A percentile compares a stretch with the other conserved stretches of the same genome.
Conservation (phyloP, 2,329 filamentous ascomycete genomes). For the Cephalotrichum gorgonifer region DNA sequence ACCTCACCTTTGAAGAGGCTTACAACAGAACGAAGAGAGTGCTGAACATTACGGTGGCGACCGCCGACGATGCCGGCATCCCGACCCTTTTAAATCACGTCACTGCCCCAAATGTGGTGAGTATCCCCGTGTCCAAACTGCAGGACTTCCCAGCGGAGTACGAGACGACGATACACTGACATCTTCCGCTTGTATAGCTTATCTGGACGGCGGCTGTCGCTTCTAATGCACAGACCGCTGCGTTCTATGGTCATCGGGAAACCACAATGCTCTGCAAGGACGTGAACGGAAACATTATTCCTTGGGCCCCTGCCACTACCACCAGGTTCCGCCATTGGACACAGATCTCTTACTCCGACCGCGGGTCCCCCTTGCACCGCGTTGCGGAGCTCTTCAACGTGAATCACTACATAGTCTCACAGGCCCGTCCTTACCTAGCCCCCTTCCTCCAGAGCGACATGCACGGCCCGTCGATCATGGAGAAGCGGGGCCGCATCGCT, state of each 20-base stretch:
- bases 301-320: slow-evolving; percentile 55
- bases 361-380: slow-evolving; percentile 54
- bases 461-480: slow-evolving; percentile 59
- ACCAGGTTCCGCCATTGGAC: slow-evolving; percentile 59
- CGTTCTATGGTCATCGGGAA: slow-evolving; percentile 54
- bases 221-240: slow-evolving; percentile 57
- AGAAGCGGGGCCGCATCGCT: slow-evolving; percentile 46
- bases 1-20: slow-evolving; percentile 88
- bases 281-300: slow-evolving; percentile 58
- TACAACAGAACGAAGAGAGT: slow-evolving; percentile 77
- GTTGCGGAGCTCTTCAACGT: slow-evolving; percentile 82
- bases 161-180: neutral
- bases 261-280: slow-evolving; percentile 68
- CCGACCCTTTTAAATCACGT: slow-evolving; percentile 85
- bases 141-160: no score
- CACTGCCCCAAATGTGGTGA: slow-evolving; percentile 82
- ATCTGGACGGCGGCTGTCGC: slow-evolving; percentile 73
- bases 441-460: slow-evolving; percentile 76
- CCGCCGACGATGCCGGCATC: slow-evolving; percentile 61
- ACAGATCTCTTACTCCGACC: slow-evolving; percentile 53
- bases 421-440: slow-evolving; percentile 80
- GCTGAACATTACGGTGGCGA: slow-evolving; percentile 84
- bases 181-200: slow-evolving; percentile 33
- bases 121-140: no score
- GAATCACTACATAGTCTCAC: slow-evolving; percentile 90